phyloP scores from a whole-genome alignment of 345 rosid species.

The Atalantia buxifolia region DNA sequence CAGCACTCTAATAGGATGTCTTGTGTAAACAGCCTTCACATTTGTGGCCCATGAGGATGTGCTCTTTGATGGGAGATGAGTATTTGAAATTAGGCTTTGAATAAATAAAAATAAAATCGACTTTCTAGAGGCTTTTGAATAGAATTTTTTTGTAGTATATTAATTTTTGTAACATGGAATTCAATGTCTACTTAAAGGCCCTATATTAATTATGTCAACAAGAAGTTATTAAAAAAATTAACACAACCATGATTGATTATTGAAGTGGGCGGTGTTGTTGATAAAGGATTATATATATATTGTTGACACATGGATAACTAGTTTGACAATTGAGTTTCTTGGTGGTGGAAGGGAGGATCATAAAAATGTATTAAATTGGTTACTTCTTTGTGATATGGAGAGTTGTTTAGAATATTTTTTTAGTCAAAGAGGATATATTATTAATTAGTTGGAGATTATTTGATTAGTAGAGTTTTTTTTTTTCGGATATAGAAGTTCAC shows the following conservation, averaged over 20 bases:
- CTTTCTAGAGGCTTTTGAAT: background rate
- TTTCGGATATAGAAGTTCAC: too few relatives aligned
- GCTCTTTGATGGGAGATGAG: background rate
- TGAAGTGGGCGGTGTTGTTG: background rate
- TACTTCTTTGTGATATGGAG: background rate
- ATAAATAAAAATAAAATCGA: background rate
- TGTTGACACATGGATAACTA: background rate
- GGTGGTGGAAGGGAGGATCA: background rate
- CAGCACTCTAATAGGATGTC: background rate
- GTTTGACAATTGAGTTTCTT: background rate
- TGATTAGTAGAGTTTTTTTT: background rate
- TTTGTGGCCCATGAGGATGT: background rate
- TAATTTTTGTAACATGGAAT: background rate
- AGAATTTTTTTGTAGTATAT: background rate
- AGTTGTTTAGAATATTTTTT: background rate
- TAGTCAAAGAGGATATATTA: background rate
- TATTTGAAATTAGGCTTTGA: too few relatives aligned
- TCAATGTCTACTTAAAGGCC: background rate
- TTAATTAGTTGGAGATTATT: background rate
- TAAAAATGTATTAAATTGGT: background rate
- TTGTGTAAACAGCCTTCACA: background rate
- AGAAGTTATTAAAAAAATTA: background rate
- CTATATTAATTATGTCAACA: background rate
- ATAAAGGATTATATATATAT: background rate
- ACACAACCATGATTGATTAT: background rate